A percentile compares a stretch with the other conserved stretches of the same genome.
phyloP scores from a whole-genome alignment of 495 filamentous ascomycete species.

The Chaetomidium leptoderma region DNA sequence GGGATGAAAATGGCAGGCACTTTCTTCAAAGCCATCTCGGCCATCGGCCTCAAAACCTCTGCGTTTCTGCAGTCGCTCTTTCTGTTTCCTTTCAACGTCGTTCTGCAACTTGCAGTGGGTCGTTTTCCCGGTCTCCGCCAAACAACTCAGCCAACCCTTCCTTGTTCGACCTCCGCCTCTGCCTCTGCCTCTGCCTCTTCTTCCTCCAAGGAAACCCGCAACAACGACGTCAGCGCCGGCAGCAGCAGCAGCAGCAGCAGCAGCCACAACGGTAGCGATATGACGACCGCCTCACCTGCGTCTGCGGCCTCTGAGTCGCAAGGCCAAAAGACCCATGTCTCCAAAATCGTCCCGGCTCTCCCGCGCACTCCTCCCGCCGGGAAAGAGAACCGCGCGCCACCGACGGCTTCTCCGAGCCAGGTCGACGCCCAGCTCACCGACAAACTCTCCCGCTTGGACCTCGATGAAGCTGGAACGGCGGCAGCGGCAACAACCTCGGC shows the following conservation, averaged over 20 bases:
- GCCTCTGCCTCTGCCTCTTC: neutral
- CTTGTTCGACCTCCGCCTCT: neutral
- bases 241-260: neutral
- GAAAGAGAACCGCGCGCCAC: slow-evolving; percentile 14
- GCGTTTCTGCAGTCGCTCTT: slow-evolving; percentile 28
- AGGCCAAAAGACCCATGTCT: neutral
- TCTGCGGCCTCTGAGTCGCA: slow-evolving; percentile 5
- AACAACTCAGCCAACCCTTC: slow-evolving; percentile 13
- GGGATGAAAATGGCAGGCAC: slow-evolving; percentile 27
- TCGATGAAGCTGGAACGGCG: neutral
- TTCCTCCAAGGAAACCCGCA: neutral
- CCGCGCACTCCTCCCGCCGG: slow-evolving; percentile 16
- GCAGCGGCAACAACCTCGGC: neutral
- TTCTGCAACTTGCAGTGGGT: slow-evolving; percentile 18
- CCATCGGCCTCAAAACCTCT: slow-evolving; percentile 25
- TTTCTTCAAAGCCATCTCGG: slow-evolving; percentile 23
- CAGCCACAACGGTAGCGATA: slow-evolving; percentile 9
- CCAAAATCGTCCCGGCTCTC: slow-evolving; percentile 23
- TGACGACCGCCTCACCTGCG: slow-evolving; percentile 16
- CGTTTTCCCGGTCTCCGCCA: slow-evolving; percentile 11
- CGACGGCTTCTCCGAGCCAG: neutral
- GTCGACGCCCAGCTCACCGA: slow-evolving; percentile 10
- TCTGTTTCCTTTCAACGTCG: slow-evolving; percentile 20
- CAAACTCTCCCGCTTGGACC: slow-evolving; percentile 7
- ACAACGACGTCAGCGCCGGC: neutral